Conservation (phyloP, 805 yeast species). For the Ogataea nitratoaversa region DNA sequence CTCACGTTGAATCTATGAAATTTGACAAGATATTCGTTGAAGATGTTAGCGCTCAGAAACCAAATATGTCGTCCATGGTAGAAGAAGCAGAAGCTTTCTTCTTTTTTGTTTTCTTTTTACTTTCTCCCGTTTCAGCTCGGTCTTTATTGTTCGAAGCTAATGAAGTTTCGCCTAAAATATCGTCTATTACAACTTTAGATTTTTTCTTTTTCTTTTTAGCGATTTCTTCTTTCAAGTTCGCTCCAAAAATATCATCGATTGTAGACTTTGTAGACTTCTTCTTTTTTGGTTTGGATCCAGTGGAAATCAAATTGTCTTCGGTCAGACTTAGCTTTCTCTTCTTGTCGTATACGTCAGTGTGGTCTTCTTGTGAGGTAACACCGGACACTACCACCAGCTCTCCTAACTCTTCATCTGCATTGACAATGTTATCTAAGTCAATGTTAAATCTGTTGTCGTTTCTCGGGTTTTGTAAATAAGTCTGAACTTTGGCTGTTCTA, state of each 20-base stretch:
- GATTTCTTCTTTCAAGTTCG: background rate
- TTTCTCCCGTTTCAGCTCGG: background rate
- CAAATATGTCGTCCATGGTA: conserved; percentile 73
- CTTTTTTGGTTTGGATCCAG: background rate
- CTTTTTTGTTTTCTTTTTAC: conserved; percentile 13
- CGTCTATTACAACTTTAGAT: conserved; percentile 3
- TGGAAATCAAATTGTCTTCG: background rate
- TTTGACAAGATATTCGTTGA: too few relatives aligned
- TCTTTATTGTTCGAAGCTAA: background rate
- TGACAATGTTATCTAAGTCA: background rate
- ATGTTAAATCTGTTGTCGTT: conserved; percentile 9
- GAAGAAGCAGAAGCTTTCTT: conserved; percentile 3
- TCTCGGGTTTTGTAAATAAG: background rate
- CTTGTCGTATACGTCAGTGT: background rate
- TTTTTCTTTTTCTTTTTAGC: background rate
- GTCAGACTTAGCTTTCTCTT: background rate
- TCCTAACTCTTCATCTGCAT: conserved; percentile 16
- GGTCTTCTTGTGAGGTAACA: conserved; percentile 1
- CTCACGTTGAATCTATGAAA: too few relatives aligned
- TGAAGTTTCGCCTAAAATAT: conserved; percentile 7
- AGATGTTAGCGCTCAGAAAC: too few relatives aligned
- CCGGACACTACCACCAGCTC: conserved; percentile 8
- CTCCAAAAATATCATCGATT: background rate
- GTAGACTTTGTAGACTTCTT: background rate
- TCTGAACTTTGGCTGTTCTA: background rate